These are phyloP conservation scores for Myrica gale DNA, from an alignment of 306 rosid species.

Conservation along the genomic window DNA sequence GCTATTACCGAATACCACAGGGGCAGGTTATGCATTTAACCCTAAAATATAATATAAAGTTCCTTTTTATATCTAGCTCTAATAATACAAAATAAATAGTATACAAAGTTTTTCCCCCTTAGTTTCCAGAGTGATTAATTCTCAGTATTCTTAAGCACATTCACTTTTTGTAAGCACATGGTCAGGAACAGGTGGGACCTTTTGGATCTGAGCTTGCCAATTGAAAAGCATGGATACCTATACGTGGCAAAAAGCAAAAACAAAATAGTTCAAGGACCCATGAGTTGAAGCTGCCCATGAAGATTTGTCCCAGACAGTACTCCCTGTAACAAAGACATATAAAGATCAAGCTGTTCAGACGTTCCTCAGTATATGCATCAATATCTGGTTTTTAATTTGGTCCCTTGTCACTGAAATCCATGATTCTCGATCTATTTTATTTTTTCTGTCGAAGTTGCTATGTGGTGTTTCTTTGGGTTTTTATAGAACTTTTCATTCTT, in stretches of 20 bases:
- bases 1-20: too few species aligned
- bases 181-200: not conserved
- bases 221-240: slow-evolving; percentile 8
- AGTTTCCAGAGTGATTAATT: not conserved
- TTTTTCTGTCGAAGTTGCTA: slow-evolving; percentile 2
- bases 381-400: slow-evolving; percentile 34
- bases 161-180: not conserved
- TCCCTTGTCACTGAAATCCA: slow-evolving; percentile 47
- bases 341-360: slow-evolving; percentile 35
- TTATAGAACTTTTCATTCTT: slow-evolving; percentile 16
- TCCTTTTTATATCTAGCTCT: too few species aligned
- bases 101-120: not conserved
- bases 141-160: not conserved
- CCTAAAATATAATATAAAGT: too few species aligned
- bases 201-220: not conserved
- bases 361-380: slow-evolving; percentile 45
- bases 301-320: slow-evolving; percentile 46
- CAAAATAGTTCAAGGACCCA: slow-evolving; percentile 40
- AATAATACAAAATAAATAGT: too few species aligned
- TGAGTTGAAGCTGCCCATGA: slow-evolving; percentile 55
- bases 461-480: slow-evolving; percentile 4
- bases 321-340: slow-evolving; percentile 38
- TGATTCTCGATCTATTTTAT: slow-evolving; percentile 17
- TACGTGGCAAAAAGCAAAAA: slow-evolving; percentile 11
- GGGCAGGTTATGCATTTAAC: too few species aligned